Conservation (phyloP, 164 flowering plant genomes). For the Cinnamomum chago region DNA sequence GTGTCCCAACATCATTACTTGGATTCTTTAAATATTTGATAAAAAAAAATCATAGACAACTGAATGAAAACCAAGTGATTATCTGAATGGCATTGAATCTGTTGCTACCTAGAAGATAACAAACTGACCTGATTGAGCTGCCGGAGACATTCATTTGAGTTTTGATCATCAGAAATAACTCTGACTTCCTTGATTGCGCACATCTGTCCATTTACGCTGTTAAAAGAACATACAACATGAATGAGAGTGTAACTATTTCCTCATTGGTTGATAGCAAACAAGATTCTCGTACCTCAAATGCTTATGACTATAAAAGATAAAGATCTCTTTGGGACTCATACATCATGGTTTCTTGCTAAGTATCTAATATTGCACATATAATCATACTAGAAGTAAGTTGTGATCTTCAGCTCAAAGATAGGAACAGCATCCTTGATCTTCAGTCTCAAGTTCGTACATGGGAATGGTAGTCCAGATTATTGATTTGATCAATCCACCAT, state of each 20-base stretch:
- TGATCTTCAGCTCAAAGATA: too few species aligned
- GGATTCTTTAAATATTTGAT: neutral
- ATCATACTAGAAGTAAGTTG: neutral
- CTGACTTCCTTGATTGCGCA: conserved; percentile 94
- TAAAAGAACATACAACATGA: conserved; percentile 6
- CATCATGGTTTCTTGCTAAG: neutral
- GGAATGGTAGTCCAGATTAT: neutral
- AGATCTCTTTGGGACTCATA: neutral
- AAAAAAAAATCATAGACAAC: neutral
- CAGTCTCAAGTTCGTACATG: neutral
- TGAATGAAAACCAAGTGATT: neutral
- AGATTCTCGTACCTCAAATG: neutral
- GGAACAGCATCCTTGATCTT: neutral
- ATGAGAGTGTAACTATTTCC: neutral
- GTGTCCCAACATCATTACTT: neutral
- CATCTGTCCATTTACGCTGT: conserved; percentile 86
- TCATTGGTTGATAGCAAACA: neutral
- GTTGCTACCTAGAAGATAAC: neutral
- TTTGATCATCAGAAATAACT: conserved; percentile 69
- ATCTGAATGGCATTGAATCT: neutral
- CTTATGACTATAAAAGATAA: neutral
- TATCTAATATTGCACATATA: neutral
- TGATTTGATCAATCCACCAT: neutral
- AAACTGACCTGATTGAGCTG: conserved; percentile 81
- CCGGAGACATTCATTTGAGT: conserved; percentile 75